Evolutionary conservation across 768 basidiomycete species (phyloP).

Genomic region (Lactifluus rugatus): DNA sequence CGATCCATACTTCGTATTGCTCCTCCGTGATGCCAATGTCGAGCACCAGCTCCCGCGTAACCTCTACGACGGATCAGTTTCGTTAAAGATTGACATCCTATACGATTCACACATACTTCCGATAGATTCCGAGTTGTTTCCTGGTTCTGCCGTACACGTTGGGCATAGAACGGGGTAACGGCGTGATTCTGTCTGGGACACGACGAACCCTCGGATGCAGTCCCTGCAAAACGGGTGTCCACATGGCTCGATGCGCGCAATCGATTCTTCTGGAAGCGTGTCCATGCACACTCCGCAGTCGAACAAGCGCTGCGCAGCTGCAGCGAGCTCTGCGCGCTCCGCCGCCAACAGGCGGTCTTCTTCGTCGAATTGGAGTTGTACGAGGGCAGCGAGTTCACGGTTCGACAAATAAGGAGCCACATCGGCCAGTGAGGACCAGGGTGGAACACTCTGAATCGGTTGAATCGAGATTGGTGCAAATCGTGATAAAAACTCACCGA

Average conservation of each 20-base stretch:
- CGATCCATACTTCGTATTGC: conserved; percentile 34
- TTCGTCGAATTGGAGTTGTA: conserved; percentile 13
- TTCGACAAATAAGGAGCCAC: background rate
- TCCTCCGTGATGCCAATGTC: conserved; percentile 36
- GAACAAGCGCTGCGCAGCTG: conserved; percentile 25
- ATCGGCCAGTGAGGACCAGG: background rate
- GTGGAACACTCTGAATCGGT: background rate
- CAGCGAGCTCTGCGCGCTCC: conserved; percentile 1
- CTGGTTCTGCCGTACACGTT: conserved; percentile 34
- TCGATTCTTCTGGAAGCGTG: conserved; percentile 32
- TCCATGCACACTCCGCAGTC: conserved; percentile 52
- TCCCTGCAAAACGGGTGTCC: conserved; percentile 44
- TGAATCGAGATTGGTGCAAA: background rate
- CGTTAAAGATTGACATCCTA: background rate
- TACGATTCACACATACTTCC: conserved; percentile 25
- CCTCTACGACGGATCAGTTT: background rate
- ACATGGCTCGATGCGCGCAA: conserved; percentile 37
- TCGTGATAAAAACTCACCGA: background rate
- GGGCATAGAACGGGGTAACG: conserved; percentile 57
- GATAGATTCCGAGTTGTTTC: conserved; percentile 19
- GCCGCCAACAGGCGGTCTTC: conserved; percentile 3
- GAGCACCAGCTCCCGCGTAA: conserved; percentile 27
- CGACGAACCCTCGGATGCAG: conserved; percentile 39
- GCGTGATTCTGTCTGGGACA: conserved; percentile 40
- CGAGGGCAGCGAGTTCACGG: background rate